Evolutionary conservation across 2,329 filamentous ascomycete species (phyloP).

Genomic region (Ophiognomonia clavigignenti-juglandacearum): DNA sequence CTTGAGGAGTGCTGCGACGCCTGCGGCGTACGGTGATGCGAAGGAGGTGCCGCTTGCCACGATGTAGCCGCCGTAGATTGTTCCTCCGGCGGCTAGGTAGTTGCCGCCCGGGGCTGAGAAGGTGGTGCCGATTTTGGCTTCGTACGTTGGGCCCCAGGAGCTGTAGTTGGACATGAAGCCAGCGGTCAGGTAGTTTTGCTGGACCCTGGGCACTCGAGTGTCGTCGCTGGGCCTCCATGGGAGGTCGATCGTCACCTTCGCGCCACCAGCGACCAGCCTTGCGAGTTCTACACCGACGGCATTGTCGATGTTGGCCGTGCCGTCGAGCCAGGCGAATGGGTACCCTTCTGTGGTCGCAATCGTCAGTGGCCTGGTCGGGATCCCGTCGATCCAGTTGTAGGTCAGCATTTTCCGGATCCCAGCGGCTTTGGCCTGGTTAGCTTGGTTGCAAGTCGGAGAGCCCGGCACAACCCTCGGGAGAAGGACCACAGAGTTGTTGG

Average conservation of each 20-base stretch:
- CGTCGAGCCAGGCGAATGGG: slow-evolving; percentile 10
- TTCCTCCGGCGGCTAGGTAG: not conserved
- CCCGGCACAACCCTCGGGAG: slow-evolving; percentile 4
- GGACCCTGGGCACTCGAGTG: not conserved
- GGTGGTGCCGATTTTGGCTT: not conserved
- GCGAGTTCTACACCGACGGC: slow-evolving; percentile 1
- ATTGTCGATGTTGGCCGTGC: slow-evolving; percentile 4
- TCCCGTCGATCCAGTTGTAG: slow-evolving; percentile 4
- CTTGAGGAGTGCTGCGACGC: not conserved
- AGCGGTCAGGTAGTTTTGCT: slow-evolving; percentile 4
- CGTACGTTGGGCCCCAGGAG: slow-evolving; percentile 8
- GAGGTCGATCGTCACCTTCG: slow-evolving; percentile 1
- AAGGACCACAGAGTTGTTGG: slow-evolving; percentile 1
- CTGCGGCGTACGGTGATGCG: slow-evolving; percentile 4
- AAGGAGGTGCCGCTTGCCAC: slow-evolving; percentile 1
- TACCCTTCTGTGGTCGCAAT: slow-evolving; percentile 3
- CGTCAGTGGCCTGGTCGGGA: slow-evolving; percentile 4
- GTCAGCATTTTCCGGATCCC: slow-evolving; percentile 3
- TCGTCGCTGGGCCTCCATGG: slow-evolving; percentile 7
- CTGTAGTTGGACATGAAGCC: slow-evolving; percentile 6
- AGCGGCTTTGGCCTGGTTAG: slow-evolving; percentile 1
- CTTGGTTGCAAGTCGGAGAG: slow-evolving; percentile 1
- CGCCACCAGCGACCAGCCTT: not conserved
- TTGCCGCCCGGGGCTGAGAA: slow-evolving; percentile 4
- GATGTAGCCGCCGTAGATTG: slow-evolving; percentile 3